Conservation (phyloP, 345 rosid genomes). For the Murraya koenigii region DNA sequence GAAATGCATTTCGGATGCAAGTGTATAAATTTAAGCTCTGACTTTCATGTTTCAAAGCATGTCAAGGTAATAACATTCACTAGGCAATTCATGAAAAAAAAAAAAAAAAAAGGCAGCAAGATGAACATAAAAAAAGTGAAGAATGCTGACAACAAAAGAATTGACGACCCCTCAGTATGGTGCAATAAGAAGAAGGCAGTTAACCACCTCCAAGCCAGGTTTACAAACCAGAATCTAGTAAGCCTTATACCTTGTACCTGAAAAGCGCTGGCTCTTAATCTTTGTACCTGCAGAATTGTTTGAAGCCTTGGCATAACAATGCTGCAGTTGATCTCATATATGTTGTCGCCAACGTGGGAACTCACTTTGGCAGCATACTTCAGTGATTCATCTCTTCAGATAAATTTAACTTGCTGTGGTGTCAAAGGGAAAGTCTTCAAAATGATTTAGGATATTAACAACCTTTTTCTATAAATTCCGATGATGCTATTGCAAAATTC, state of each 20-base stretch:
- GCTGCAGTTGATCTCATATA: not conserved
- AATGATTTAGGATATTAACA: not conserved
- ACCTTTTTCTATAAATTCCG: not conserved
- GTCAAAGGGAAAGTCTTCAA: not conserved
- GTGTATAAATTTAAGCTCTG: not conserved
- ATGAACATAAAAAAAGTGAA: not conserved
- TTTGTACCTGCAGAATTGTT: not conserved
- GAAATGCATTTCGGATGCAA: not conserved
- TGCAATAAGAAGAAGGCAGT: too few species aligned
- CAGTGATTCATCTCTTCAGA: not conserved
- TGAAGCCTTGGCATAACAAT: not conserved
- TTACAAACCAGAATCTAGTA: not conserved
- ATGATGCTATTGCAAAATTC: not conserved
- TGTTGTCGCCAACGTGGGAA: not conserved
- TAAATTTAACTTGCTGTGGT: not conserved
- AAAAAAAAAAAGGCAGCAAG: not conserved
- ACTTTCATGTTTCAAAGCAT: not conserved
- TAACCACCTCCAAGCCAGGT: not conserved
- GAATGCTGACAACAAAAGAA: not conserved
- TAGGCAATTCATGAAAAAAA: not conserved
- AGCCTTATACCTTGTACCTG: too few species aligned
- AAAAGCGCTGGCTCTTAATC: not conserved
- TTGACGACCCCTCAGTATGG: not conserved
- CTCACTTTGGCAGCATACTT: not conserved
- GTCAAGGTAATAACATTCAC: not conserved